Conservation (phyloP, 768 basidiomycete species). For the Ramaria sp. region DNA sequence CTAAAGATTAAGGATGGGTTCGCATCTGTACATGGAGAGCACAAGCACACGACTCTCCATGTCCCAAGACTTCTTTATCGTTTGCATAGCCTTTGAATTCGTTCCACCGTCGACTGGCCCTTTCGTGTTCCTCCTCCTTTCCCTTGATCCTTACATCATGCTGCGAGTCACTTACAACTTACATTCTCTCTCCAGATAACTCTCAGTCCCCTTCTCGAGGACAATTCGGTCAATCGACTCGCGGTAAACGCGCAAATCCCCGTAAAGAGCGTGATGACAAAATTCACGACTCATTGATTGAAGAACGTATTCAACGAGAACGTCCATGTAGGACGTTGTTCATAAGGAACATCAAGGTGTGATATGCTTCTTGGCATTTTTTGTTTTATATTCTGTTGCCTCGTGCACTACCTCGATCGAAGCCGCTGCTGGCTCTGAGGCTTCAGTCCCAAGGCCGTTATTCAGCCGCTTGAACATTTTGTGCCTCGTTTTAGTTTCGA, state of each 20-base stretch:
- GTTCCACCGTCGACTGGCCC: background rate
- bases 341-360: conserved; percentile 96
- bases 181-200: conserved; percentile 5
- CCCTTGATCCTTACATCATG: background rate
- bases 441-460: background rate
- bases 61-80: too few relatives aligned
- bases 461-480: background rate
- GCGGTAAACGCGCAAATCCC: conserved; percentile 13
- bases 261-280: conserved; percentile 82
- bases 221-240: conserved; percentile 1
- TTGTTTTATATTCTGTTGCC: background rate
- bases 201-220: conserved; percentile 5
- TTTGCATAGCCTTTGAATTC: too few relatives aligned
- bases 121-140: conserved; percentile 9
- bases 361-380: conserved; percentile 18
- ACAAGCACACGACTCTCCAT: background rate
- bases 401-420: background rate
- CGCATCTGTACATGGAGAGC: background rate
- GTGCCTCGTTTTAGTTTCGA: background rate
- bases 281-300: conserved; percentile 83
- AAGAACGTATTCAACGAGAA: conserved; percentile 89
- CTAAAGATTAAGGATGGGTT: background rate
- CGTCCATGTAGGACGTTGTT: conserved; percentile 93
- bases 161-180: conserved; percentile 1
- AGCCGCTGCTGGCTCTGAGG: background rate